Base-by-base conservation (phyloP, 768 basidiomycete species). In the Hysterangium stoloniferum region DNA sequence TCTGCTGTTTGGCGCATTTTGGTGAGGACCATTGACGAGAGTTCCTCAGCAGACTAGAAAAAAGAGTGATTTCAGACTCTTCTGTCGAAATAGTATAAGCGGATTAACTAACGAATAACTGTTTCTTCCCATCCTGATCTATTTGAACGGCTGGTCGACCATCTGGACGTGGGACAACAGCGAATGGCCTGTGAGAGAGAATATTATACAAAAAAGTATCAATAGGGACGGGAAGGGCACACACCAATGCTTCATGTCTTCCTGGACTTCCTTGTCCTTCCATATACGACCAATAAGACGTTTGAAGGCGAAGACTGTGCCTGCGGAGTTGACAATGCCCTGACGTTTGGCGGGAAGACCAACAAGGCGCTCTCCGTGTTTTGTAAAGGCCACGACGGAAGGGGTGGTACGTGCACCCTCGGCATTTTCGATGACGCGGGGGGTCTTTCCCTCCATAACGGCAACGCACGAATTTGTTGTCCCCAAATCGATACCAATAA, bases 1-100 rank as follows among this genome's bases (percentile, higher is more conserved):
- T 95, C 87, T 1, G 93, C 94, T 17, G 95, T 99, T 64, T 94
- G 90, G 65, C 82, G 84, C 93, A 98, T 95, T 72, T 98, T 99
- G 11, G 69, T 72, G 24, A 92, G 69, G 2, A 92, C 85, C 84
- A 89, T 88, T 1, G 89, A 87, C 1, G 89, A 92, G 24, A 92
- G 61, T 65, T 92, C 86, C 62, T 91, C 89, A 1, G 89, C 69
- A 22, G 84, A 88, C 90, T 92, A 62, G 12, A 60, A 56, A 37
- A 60, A 36, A 59, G 49, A 11, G 5, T 7, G 41, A 38, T 57
- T 43, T 52, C n/a, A 38, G 29, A 19, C 34, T 29, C 6, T 15
- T n/a, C 28, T 43, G 17, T 25, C 7, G 41, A 42, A n/a, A 47
- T 8, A 27, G 35, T 28, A 28, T 17, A 12, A 52, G 40, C 40